Percentiles rank a stretch among this genome's conserved stretches.
phyloP scores from a whole-genome alignment of 345 rosid genomes.

The Pseudoturritis turrita region DNA sequence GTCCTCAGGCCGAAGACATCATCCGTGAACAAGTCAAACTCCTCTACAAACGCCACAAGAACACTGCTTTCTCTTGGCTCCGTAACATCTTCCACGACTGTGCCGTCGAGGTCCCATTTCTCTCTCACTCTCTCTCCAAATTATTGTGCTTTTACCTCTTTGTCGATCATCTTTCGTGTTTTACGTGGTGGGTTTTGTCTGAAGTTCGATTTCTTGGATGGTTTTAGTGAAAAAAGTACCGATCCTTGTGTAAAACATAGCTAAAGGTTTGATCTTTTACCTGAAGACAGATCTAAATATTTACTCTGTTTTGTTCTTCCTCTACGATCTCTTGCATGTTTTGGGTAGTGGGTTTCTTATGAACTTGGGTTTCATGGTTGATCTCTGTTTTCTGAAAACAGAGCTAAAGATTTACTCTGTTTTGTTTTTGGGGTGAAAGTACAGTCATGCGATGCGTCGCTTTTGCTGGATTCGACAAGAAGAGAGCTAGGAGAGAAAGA shows the following conservation, averaged over 20 bases:
- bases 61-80: conserved; percentile 99
- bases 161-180: neutral
- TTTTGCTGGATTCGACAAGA: conserved; percentile 93
- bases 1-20: conserved; percentile 96
- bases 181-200: neutral
- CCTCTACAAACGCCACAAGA: conserved; percentile 98
- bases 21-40: conserved; percentile 85
- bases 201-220: neutral
- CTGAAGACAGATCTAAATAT: neutral
- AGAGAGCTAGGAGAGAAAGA: conserved; percentile 93
- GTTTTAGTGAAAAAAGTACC: neutral
- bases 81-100: conserved; percentile 99
- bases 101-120: conserved; percentile 61
- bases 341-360: too few species aligned
- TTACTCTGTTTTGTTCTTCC: neutral
- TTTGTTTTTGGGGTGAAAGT: neutral
- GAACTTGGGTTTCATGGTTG: too few species aligned
- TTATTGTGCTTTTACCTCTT: too few species aligned
- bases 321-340: too few species aligned
- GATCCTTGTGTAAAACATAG: neutral
- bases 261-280: neutral
- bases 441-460: conserved; percentile 95
- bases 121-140: neutral
- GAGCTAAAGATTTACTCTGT: neutral
- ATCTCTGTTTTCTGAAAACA: neutral